A percentile compares a stretch with the other conserved stretches of the same genome.
phyloP scores from a whole-genome alignment of 1,284 basidiomycete species.

The Singerocomus inundabilis region DNA sequence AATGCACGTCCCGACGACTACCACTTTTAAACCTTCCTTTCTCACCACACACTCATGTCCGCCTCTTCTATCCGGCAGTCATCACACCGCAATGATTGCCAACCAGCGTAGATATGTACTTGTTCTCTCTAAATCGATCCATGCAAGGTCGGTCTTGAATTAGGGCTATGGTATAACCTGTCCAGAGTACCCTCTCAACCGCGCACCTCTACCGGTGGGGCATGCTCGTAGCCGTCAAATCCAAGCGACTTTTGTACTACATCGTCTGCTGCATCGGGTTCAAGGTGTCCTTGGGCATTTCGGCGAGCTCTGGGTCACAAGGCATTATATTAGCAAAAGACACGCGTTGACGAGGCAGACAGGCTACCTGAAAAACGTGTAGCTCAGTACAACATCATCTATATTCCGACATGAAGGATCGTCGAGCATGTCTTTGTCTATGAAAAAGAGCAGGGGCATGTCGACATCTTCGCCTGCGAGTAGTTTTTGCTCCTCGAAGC shows the following conservation, averaged over 20 bases:
- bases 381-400: conserved; percentile 90
- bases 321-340: conserved; percentile 1
- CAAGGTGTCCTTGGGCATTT: conserved; percentile 77
- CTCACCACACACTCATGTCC: conserved; percentile 1
- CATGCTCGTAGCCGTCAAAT: conserved; percentile 62
- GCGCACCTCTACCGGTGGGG: conserved; percentile 28
- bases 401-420: conserved; percentile 86
- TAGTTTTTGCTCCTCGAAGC: conserved; percentile 97
- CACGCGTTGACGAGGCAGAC: background rate
- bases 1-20: background rate
- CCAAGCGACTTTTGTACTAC: conserved; percentile 76
- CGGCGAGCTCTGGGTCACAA: conserved; percentile 61
- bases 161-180: conserved; percentile 2
- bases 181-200: conserved; percentile 4
- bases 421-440: conserved; percentile 94
- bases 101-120: too few relatives aligned
- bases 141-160: background rate
- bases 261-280: conserved; percentile 82
- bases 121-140: too few relatives aligned
- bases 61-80: background rate
- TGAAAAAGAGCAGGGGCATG: conserved; percentile 98
- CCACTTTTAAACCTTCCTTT: background rate
- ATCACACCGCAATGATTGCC: background rate
- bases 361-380: conserved; percentile 91
- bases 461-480: conserved; percentile 97